Conservation (phyloP, 2,329 filamentous ascomycete genomes). For the Claviceps sp. region DNA sequence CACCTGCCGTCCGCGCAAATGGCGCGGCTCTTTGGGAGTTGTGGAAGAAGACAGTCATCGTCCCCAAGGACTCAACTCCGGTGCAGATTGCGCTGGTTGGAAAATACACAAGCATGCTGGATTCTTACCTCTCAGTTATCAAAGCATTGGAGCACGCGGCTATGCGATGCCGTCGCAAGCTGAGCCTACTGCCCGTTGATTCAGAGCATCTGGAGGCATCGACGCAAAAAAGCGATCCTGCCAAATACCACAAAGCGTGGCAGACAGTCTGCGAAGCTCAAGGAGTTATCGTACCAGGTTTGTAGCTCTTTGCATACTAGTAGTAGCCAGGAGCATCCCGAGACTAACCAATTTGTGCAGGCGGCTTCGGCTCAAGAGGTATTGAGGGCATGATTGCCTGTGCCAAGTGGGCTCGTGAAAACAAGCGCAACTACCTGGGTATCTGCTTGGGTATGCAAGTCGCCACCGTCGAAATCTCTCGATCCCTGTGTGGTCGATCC, state of each 20-base stretch:
- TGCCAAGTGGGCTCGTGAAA: conserved; percentile 74
- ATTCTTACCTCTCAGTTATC: conserved; percentile 72
- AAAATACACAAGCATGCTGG: conserved; percentile 76
- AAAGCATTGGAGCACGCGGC: conserved; percentile 86
- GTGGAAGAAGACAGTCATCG: conserved; percentile 53
- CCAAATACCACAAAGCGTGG: conserved; percentile 62
- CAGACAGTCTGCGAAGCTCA: conserved; percentile 57
- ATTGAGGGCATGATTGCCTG: conserved; percentile 83
- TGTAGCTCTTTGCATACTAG: not conserved
- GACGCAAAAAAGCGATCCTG: conserved; percentile 47
- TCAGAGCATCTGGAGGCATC: conserved; percentile 67
- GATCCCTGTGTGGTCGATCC: conserved; percentile 55
- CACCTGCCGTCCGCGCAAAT: conserved; percentile 41
- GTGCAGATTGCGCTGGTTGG: conserved; percentile 81
- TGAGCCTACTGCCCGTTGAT: conserved; percentile 76
- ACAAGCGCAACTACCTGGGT: conserved; percentile 71
- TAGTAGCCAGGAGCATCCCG: not conserved
- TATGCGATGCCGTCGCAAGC: conserved; percentile 70
- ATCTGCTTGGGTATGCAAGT: conserved; percentile 90
- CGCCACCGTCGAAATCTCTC: conserved; percentile 78
- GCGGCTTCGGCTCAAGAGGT: conserved; percentile 69
- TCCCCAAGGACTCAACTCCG: conserved; percentile 44
- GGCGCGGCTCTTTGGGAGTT: conserved; percentile 61
- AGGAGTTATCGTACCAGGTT: conserved; percentile 32
- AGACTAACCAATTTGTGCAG: conserved; percentile 19